Percentiles rank a stretch among this genome's conserved stretches.
Conservation (phyloP, 2,329 filamentous ascomycete genomes). For the Colletotrichum cordylinicola region DNA sequence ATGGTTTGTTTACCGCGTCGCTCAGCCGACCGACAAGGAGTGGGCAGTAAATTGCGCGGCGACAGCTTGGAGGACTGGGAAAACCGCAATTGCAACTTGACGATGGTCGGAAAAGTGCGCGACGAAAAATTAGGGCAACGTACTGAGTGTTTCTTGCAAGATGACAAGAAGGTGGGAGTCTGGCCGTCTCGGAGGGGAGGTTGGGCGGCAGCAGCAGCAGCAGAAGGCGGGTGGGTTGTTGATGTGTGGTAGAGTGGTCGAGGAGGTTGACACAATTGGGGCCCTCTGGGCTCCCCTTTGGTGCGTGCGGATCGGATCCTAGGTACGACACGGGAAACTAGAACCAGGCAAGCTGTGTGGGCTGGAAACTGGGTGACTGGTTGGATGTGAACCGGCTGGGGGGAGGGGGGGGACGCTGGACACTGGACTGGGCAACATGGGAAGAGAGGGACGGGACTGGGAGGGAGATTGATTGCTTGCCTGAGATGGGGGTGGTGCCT, state of each 20-base stretch:
- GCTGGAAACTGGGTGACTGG: conserved; percentile 2
- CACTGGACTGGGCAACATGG: neutral
- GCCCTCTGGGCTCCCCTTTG: neutral
- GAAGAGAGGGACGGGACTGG: neutral
- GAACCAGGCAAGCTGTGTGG: conserved; percentile 5
- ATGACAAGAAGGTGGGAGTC: neutral
- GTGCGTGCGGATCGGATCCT: conserved; percentile 7
- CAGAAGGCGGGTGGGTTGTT: conserved; percentile 13
- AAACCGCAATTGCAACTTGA: conserved; percentile 11
- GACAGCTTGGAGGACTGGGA: neutral
- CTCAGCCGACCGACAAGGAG: conserved; percentile 24
- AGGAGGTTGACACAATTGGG: conserved; percentile 21
- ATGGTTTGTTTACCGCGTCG: conserved; percentile 36
- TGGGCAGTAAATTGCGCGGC: conserved; percentile 12
- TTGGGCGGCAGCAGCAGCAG: conserved; percentile 14
- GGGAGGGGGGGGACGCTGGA: neutral
- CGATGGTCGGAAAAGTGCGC: neutral
- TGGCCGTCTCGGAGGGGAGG: conserved; percentile 16
- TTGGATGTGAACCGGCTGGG: neutral
- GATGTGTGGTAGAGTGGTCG: conserved; percentile 3
- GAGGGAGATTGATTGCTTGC: conserved; percentile 14
- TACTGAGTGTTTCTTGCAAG: neutral
- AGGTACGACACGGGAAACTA: conserved; percentile 14
- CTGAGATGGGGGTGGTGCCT: conserved; percentile 14
- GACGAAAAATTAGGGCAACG: neutral